phyloP scores from a whole-genome alignment of 1,284 basidiomycete genomes.

The Trametes pubescens region DNA sequence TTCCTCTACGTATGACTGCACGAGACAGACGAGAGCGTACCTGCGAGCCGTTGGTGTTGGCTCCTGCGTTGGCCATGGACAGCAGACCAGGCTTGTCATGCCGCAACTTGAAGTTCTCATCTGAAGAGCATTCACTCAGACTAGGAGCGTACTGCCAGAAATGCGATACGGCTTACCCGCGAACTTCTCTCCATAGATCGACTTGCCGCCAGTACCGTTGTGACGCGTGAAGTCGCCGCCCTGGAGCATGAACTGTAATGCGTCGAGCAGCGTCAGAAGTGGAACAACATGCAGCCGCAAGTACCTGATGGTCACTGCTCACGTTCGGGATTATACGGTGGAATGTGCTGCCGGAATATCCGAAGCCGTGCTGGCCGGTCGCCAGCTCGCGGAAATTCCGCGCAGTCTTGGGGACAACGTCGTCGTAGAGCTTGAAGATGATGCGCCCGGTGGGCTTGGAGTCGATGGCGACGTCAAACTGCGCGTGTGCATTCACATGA shows the following conservation, averaged over 20 bases:
- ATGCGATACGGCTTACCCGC: conserved; percentile 53
- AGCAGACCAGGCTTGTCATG: conserved; percentile 86
- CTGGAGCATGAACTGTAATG: conserved; percentile 83
- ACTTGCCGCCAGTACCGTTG: conserved; percentile 77
- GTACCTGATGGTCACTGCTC: conserved; percentile 23
- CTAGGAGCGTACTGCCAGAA: neutral
- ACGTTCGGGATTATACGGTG: conserved; percentile 85
- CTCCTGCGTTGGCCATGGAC: conserved; percentile 90
- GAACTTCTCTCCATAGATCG: conserved; percentile 90
- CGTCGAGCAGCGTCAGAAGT: neutral
- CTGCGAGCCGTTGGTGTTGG: conserved; percentile 79
- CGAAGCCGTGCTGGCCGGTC: conserved; percentile 80
- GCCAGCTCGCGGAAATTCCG: conserved; percentile 85
- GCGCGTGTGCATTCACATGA: conserved; percentile 27
- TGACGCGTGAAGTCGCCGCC: conserved; percentile 77
- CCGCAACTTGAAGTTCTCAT: conserved; percentile 87
- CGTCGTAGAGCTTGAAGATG: conserved; percentile 75
- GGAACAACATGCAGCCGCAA: neutral
- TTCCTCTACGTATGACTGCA: no score
- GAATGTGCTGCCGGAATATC: conserved; percentile 74
- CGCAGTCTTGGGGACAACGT: conserved; percentile 76
- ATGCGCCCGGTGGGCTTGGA: conserved; percentile 76
- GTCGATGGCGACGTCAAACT: conserved; percentile 88
- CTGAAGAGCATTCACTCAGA: conserved; percentile 44
- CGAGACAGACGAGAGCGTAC: conserved; percentile 40